Evolutionary conservation across 1,139 yeast species (phyloP).

Genomic region (Pichia sp.): DNA sequence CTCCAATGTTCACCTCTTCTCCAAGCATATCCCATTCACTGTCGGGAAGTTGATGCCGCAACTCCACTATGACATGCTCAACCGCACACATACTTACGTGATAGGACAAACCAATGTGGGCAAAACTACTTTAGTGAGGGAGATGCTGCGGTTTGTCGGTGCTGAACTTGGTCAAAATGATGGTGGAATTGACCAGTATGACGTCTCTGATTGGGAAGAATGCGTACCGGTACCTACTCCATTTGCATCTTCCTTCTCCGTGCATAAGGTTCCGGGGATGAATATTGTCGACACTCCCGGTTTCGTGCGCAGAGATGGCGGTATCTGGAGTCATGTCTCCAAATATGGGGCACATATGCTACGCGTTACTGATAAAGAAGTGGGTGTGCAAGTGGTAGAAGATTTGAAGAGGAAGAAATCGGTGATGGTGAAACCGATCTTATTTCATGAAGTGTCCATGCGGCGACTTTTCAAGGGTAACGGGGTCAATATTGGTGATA

Average conservation of each 20-base stretch:
- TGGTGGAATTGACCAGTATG: not conserved
- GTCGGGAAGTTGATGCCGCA: not conserved
- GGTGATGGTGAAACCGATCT: no score
- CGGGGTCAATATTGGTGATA: constrained; percentile 2
- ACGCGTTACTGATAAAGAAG: no score
- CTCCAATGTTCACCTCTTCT: no score
- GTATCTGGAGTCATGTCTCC: constrained; percentile 9
- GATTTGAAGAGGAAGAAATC: no score
- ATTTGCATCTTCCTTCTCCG: constrained; percentile 7
- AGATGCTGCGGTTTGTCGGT: constrained; percentile 1
- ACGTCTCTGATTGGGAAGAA: constrained; percentile 1
- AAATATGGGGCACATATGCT: constrained; percentile 3
- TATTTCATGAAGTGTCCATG: no score
- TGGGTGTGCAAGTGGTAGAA: no score
- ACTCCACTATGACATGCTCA: not conserved
- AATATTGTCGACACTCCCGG: constrained; percentile 17
- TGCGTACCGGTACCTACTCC: constrained; percentile 3
- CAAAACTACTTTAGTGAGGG: constrained; percentile 10
- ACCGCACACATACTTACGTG: constrained; percentile 7
- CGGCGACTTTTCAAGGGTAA: no score
- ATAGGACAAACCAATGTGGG: constrained; percentile 17
- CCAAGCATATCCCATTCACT: constrained; percentile 4
- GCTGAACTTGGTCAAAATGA: not conserved
- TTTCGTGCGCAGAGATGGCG: constrained; percentile 7
- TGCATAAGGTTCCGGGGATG: constrained; percentile 9